phyloP scores from a whole-genome alignment of 73 alveolate genomes.

The Symbiodinium natans region DNA sequence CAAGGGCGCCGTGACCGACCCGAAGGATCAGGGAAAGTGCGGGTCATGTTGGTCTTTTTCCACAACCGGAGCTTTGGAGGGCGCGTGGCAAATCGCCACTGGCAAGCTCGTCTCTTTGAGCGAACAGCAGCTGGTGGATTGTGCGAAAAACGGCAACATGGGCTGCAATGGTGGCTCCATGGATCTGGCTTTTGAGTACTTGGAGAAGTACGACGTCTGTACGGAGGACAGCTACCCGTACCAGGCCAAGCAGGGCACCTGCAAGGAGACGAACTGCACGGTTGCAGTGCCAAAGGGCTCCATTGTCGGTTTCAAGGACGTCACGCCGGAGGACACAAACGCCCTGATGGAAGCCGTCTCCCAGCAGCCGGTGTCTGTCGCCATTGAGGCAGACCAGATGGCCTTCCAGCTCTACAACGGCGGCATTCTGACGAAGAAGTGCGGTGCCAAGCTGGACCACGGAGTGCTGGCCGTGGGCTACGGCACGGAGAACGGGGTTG shows the following conservation, averaged over 20 bases:
- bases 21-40: slow-evolving; percentile 95
- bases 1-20: slow-evolving; percentile 84
- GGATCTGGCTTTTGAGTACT: slow-evolving; percentile 96
- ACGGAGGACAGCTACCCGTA: slow-evolving; percentile 96
- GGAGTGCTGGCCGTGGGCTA: slow-evolving; percentile 81
- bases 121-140: slow-evolving; percentile 98
- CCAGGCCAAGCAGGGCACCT: slow-evolving; percentile 94
- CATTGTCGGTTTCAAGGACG: slow-evolving; percentile 83
- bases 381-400: slow-evolving; percentile 96
- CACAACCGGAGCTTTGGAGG: slow-evolving; percentile 98
- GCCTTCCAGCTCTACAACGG: slow-evolving; percentile 78
- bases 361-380: slow-evolving; percentile 96
- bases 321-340: slow-evolving; percentile 68
- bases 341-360: slow-evolving; percentile 94
- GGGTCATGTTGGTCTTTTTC: slow-evolving; percentile 99
- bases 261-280: slow-evolving; percentile 93
- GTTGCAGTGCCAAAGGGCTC: slow-evolving; percentile 84
- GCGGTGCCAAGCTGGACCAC: slow-evolving; percentile 28
- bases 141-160: slow-evolving; percentile 95
- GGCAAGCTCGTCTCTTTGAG: slow-evolving; percentile 95
- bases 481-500: slow-evolving; percentile 37
- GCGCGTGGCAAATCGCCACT: slow-evolving; percentile 95
- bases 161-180: slow-evolving; percentile 97
- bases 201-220: slow-evolving; percentile 95
- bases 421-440: slow-evolving; percentile 47